Conservation (phyloP, 2,329 filamentous ascomycete species). For the Alternaria sp. region DNA sequence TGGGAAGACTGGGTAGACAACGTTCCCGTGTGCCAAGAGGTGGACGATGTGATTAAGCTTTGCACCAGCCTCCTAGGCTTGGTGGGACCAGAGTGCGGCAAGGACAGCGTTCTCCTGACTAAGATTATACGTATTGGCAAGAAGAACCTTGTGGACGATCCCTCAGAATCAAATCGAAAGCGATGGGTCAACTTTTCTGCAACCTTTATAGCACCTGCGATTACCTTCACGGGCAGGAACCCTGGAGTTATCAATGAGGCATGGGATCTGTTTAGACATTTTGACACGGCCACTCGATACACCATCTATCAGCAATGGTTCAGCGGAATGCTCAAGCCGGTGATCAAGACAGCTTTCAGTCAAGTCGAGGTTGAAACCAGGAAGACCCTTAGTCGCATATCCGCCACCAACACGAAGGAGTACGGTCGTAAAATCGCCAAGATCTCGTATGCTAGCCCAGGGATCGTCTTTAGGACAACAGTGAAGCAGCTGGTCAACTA, state of each 20-base stretch:
- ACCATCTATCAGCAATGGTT: constrained; percentile 95
- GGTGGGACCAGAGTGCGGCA: constrained; percentile 87
- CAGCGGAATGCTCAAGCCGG: constrained; percentile 57
- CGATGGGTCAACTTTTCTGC: constrained; percentile 88
- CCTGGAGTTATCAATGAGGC: constrained; percentile 85
- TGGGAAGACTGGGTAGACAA: constrained; percentile 98
- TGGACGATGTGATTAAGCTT: constrained; percentile 89
- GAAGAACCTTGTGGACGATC: constrained; percentile 74
- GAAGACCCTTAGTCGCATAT: constrained; percentile 86
- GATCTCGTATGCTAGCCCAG: constrained; percentile 88
- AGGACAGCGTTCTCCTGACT: constrained; percentile 77
- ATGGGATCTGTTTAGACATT: constrained; percentile 82
- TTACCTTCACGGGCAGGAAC: constrained; percentile 87
- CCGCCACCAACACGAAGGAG: constrained; percentile 81
- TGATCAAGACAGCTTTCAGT: constrained; percentile 80
- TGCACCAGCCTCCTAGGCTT: constrained; percentile 85
- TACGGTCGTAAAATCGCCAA: constrained; percentile 92
- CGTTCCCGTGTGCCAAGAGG: constrained; percentile 85
- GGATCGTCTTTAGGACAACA: constrained; percentile 87
- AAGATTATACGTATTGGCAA: constrained; percentile 88
- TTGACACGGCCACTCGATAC: constrained; percentile 79
- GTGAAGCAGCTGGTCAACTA: constrained; percentile 93
- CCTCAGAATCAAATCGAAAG: constrained; percentile 71
- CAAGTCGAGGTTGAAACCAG: constrained; percentile 80
- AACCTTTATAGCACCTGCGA: constrained; percentile 82